A percentile compares a stretch with the other conserved stretches of the same genome.
Evolutionary conservation across 768 basidiomycete species (phyloP).

Genomic region (Termitomyces heimii): DNA sequence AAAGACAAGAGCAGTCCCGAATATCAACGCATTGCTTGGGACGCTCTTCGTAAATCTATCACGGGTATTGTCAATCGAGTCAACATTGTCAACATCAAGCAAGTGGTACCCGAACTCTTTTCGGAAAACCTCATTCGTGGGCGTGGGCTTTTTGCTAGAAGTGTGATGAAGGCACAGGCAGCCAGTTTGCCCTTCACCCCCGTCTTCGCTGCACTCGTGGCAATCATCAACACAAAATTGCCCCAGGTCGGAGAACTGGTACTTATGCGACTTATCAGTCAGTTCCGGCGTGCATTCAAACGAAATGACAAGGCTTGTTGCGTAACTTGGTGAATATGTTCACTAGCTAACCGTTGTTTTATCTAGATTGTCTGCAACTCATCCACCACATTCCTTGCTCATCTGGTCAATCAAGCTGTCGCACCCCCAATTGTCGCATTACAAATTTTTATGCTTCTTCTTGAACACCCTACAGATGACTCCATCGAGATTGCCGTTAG

Average conservation of each 20-base stretch:
- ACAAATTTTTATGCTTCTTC: constrained; percentile 91
- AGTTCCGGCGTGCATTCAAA: constrained; percentile 93
- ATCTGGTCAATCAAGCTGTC: constrained; percentile 90
- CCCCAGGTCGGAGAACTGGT: constrained; percentile 95
- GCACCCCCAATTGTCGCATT: constrained; percentile 93
- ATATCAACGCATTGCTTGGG: constrained; percentile 96
- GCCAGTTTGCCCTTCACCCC: constrained; percentile 97
- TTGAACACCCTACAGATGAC: constrained; percentile 95
- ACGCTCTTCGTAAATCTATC: constrained; percentile 93
- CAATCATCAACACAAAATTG: constrained; percentile 95
- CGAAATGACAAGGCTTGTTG: constrained; percentile 88
- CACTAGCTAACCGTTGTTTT: neutral
- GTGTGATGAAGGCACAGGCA: constrained; percentile 97
- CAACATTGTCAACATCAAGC: constrained; percentile 94
- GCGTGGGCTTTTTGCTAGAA: constrained; percentile 85
- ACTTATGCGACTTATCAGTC: constrained; percentile 83
- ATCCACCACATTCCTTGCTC: constrained; percentile 84
- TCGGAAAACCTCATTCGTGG: constrained; percentile 92
- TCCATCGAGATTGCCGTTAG: constrained; percentile 98
- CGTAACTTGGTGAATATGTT: neutral
- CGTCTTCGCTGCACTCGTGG: constrained; percentile 90
- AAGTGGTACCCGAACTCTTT: constrained; percentile 87
- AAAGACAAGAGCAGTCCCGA: constrained; percentile 81
- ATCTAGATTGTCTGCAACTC: constrained; percentile 86
- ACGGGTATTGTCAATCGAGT: constrained; percentile 99